Conservation (phyloP, 2,329 filamentous ascomycete species). For the Xylaria multiplex region DNA sequence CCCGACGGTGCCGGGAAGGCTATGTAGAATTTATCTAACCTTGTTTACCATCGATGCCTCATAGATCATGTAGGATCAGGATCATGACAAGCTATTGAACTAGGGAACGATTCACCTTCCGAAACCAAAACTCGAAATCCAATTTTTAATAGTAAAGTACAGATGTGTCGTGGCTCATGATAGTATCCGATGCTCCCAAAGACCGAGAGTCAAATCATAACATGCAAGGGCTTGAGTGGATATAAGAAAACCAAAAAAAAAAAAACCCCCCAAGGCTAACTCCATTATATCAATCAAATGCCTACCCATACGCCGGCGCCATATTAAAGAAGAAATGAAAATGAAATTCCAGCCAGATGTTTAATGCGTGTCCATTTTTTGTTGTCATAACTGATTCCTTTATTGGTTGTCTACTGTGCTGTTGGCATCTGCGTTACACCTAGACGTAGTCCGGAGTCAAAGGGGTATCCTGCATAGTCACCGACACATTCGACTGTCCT, state of each 20-base stretch:
- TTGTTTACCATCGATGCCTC: background rate
- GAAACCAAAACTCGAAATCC: conserved; percentile 3
- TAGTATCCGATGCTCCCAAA: conserved; percentile 23
- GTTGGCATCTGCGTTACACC: background rate
- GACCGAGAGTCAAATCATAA: conserved; percentile 17
- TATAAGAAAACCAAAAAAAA: background rate
- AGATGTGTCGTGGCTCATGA: conserved; percentile 35
- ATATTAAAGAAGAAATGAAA: conserved; percentile 18
- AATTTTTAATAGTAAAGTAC: conserved; percentile 23
- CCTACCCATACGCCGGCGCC: conserved; percentile 28
- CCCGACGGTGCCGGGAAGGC: background rate
- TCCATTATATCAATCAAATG: conserved; percentile 38
- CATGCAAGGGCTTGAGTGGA: conserved; percentile 22
- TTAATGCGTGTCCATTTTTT: conserved; percentile 16
- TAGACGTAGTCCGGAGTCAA: conserved; percentile 35
- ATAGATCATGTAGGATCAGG: background rate
- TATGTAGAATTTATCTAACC: conserved; percentile 1
- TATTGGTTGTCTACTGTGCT: background rate
- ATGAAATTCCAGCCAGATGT: background rate
- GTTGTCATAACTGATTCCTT: background rate
- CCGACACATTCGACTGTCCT: conserved; percentile 33
- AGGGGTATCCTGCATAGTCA: conserved; percentile 37
- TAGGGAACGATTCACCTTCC: background rate
- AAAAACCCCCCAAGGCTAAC: conserved; percentile 18
- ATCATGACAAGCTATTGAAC: background rate